Base-by-base conservation (phyloP, 768 basidiomycete species). In the Termitomyces sp. region DNA sequence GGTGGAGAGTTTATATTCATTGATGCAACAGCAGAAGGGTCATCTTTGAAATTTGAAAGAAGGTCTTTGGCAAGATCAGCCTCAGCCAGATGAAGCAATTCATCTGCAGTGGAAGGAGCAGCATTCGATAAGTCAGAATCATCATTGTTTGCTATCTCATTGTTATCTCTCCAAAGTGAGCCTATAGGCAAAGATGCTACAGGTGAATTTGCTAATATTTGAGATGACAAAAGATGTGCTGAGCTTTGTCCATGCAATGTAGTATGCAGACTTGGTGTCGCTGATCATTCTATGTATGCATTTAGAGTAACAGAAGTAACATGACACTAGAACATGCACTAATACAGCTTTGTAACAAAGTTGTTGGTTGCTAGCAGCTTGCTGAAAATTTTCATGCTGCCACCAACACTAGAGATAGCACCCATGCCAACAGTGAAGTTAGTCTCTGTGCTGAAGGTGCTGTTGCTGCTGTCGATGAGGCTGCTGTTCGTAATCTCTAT, bases 301-400 rank as follows among this genome's bases (percentile, higher is more conserved):
- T 42, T 57, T 2, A 48, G 49, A 45, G 39, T n/a, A 20, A 45
- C 26, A n/a, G 16, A 37, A 22, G 16, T 32, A 7, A 6, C 3
- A 20, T 14, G 10, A n/a, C 1, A 10, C 9, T 39, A 14, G 9
- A 13, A 24, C 16, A 58, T 52, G 12, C 64, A 89, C 88, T 91
- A 88, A 72, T 92, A 93, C 20, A 93, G 78, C 79, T 94, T 94
- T 30, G 88, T 88, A 47, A 93, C 91, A 70, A 94, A 94, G 67
- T 93, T 93, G 67, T 92, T 93, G 34, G 80, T 82, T 18, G 79
- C 80, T 66, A 87, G 78, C 16, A 88, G 82, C 68, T 90, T 91
- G 58, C 84, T 82, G 24, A 88, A 76, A 48, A 82, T 67, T 60
- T 79, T 82, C 73, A 88, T 82, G n/a, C 72, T 74, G 12, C 71